Evolutionary conservation across 331 rosid species (phyloP).

Genomic region (Erythrophleum ivorense): DNA sequence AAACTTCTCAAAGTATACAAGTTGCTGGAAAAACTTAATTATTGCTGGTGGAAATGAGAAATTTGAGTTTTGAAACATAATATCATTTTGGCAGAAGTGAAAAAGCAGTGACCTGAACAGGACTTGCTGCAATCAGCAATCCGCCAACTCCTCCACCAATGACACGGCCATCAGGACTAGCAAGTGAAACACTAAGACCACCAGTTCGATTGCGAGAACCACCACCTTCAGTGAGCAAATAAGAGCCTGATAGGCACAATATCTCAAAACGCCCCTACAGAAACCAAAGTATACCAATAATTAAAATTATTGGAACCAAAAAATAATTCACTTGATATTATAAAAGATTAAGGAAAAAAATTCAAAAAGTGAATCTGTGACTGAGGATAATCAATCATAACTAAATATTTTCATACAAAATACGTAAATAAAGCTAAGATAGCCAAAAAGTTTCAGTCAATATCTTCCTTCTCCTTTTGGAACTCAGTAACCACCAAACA

Average conservation of each 20-base stretch:
- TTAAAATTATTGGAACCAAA: constrained; percentile 10
- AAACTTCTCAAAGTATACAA: neutral
- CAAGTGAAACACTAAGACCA: constrained; percentile 81
- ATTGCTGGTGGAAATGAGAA: neutral
- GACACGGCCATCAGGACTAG: constrained; percentile 94
- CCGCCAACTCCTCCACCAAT: constrained; percentile 95
- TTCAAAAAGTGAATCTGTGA: neutral
- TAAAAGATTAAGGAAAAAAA: neutral
- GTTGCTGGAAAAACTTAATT: neutral
- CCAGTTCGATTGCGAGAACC: constrained; percentile 73
- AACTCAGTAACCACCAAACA: neutral
- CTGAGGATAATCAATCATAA: neutral
- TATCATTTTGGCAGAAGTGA: constrained; percentile 20
- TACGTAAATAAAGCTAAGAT: constrained; percentile 1
- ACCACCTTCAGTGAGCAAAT: constrained; percentile 63
- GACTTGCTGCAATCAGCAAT: constrained; percentile 85
- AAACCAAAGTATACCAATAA: constrained; percentile 31
- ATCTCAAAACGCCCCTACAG: constrained; percentile 93
- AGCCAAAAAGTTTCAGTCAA: neutral
- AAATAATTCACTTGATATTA: neutral
- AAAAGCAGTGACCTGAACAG: constrained; percentile 73
- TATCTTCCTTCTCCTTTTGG: neutral
- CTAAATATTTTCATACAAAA: neutral
- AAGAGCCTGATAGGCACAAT: constrained; percentile 90
- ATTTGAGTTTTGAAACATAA: neutral